phyloP scores from a whole-genome alignment of 2,329 filamentous ascomycete species.

The Moelleriella libera region DNA sequence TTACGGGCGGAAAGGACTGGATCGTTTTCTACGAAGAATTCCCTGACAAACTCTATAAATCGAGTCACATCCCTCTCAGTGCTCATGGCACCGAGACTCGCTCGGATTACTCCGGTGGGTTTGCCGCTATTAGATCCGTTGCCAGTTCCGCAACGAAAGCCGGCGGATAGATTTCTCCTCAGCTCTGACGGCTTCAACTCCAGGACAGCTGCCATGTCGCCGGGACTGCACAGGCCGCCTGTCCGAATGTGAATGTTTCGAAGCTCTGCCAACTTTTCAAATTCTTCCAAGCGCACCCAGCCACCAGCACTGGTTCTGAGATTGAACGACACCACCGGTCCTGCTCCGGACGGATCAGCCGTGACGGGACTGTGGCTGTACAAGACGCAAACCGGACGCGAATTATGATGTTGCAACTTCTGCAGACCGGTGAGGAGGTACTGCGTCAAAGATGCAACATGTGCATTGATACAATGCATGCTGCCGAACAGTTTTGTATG shows the following conservation, averaged over 20 bases:
- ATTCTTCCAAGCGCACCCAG: conserved; percentile 70
- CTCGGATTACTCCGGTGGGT: conserved; percentile 74
- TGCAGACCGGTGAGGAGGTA: conserved; percentile 44
- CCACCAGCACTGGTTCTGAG: conserved; percentile 51
- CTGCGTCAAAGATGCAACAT: conserved; percentile 52
- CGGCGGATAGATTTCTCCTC: conserved; percentile 69
- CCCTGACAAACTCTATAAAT: conserved; percentile 57
- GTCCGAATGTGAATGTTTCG: conserved; percentile 75
- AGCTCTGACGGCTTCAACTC: conserved; percentile 67
- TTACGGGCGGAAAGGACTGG: background rate
- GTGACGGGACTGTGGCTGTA: conserved; percentile 31
- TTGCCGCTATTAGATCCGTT: conserved; percentile 73
- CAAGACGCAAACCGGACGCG: conserved; percentile 46
- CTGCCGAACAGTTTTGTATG: conserved; percentile 58
- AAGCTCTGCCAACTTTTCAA: conserved; percentile 73
- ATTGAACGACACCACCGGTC: conserved; percentile 78
- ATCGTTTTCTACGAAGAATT: conserved; percentile 40
- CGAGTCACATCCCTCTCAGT: conserved; percentile 56
- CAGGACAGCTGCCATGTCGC: conserved; percentile 64
- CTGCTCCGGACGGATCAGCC: conserved; percentile 29
- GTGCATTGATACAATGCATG: conserved; percentile 54
- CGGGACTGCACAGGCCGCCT: conserved; percentile 84
- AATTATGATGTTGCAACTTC: conserved; percentile 55
- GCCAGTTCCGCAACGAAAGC: conserved; percentile 71
- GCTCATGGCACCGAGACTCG: conserved; percentile 85